Evolutionary conservation across 2,329 filamentous ascomycete genomes (phyloP), one percentile per base, ranked within the genome.

Genomic region (Xylaria sp.): DNA sequence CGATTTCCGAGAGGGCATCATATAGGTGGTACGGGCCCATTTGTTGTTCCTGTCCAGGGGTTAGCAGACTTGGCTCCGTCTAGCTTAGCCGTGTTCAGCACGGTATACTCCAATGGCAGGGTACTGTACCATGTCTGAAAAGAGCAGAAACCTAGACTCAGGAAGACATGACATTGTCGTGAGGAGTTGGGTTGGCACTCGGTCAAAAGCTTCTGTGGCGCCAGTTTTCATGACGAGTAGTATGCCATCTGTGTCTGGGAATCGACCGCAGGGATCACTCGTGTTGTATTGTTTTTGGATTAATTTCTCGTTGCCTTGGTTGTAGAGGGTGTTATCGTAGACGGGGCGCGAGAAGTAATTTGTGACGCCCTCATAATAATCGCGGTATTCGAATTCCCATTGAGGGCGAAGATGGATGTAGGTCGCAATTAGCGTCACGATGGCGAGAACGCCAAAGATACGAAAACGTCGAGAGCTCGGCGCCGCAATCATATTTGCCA

Each of bases 171-270:
- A 83, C 63, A 88, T 76, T 12, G 83, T 83, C 2, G 87, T 88
- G 65, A 87, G 78, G 25, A 89, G 79, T 67, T 89, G 87, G 2
- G 84, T 85, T 8, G 87, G 86, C 3, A 90, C 76, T 70, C 85
- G 85, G 29, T 85, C 82, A 72, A 82, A 86, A 13, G 84, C 80
- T 74, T 88, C 86, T 51, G 85, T 87, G 2, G 86, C 85, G 54
- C 87, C 87, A 1, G 87, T 89, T 78, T 89, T 89, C 79, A 90
- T 84, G 65, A 89, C 81, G 32, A 89, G 78, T 37, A 84, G 79
- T 53, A 86, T 79, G 68, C 82, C 81, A 35, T 82, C 78, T 44
- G 81, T 81, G 63, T 81, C 73, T 12, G 83, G 82, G 60, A 85
- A 83, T 66, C 77, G 77, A 51, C 78, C 76, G 72, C 84, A 86